Percentiles rank a stretch among this genome's conserved stretches.
phyloP scores from a whole-genome alignment of 352 stramenopile genomes.

The Peronosclerospora sorghi region DNA sequence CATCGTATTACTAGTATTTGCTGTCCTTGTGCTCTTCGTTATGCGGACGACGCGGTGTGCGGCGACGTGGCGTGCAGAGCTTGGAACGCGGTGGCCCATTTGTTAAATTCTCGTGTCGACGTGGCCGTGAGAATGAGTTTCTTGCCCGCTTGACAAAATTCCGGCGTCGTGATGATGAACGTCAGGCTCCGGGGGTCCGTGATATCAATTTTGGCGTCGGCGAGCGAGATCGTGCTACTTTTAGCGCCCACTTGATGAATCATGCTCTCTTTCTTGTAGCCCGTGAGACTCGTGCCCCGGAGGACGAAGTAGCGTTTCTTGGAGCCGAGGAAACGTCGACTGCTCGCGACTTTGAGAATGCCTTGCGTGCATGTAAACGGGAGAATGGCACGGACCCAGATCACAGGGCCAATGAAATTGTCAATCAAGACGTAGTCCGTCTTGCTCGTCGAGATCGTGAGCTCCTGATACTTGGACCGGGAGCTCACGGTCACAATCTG shows the following conservation, averaged over 20 bases:
- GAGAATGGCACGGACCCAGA: constrained; percentile 80
- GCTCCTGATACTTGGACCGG: constrained; percentile 62
- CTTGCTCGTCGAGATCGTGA: constrained; percentile 62
- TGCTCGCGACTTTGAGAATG: constrained; percentile 69
- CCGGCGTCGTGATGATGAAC: constrained; percentile 71
- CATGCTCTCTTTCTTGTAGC: constrained; percentile 70
- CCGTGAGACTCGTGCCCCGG: constrained; percentile 42
- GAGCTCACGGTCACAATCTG: constrained; percentile 83
- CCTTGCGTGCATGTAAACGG: constrained; percentile 81
- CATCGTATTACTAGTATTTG: background rate
- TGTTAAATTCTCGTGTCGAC: constrained; percentile 75
- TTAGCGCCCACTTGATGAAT: constrained; percentile 63
- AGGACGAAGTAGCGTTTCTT: constrained; percentile 83
- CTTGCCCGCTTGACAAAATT: constrained; percentile 59
- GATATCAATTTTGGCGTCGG: constrained; percentile 53
- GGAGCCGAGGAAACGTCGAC: constrained; percentile 62
- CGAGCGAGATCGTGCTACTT: constrained; percentile 56
- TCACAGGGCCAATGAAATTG: constrained; percentile 75
- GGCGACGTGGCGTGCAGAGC: constrained; percentile 24
- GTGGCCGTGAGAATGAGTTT: constrained; percentile 71
- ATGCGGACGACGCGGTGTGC: constrained; percentile 30
- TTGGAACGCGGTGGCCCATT: constrained; percentile 65
- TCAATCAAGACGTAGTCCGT: constrained; percentile 72
- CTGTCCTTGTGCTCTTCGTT: too few relatives aligned
- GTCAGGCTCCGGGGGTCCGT: constrained; percentile 50